phyloP scores from a whole-genome alignment of 345 rosid genomes.

The Psidium guajava region DNA sequence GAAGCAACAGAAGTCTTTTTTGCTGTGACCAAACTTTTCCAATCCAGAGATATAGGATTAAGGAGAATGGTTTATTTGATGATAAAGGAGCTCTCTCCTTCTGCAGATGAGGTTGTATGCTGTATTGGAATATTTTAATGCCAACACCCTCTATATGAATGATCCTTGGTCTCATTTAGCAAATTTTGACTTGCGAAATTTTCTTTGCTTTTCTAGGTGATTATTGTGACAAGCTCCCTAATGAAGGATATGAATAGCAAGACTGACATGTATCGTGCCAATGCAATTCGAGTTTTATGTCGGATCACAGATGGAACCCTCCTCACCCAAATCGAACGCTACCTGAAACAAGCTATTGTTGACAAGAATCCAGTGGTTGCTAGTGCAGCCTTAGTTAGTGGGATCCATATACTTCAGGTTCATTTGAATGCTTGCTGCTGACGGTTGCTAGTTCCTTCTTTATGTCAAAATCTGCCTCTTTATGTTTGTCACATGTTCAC shows the following conservation, averaged over 20 bases:
- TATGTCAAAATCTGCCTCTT: neutral
- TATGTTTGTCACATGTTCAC: slow-evolving; percentile 4
- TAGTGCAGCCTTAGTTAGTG: slow-evolving; percentile 98
- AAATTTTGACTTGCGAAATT: slow-evolving; percentile 4
- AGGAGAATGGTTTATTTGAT: slow-evolving; percentile 98
- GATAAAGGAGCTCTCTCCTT: slow-evolving; percentile 95
- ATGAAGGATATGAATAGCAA: slow-evolving; percentile 99
- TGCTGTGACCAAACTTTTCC: slow-evolving; percentile 93
- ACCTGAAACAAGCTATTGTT: slow-evolving; percentile 95
- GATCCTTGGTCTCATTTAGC: neutral
- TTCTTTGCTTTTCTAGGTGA: slow-evolving; percentile 34
- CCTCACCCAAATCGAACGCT: slow-evolving; percentile 87
- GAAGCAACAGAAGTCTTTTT: slow-evolving; percentile 98
- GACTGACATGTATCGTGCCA: slow-evolving; percentile 95
- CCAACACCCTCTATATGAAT: neutral
- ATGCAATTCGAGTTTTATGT: slow-evolving; percentile 97
- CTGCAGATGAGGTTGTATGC: slow-evolving; percentile 79
- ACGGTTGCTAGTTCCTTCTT: neutral
- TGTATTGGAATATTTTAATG: neutral
- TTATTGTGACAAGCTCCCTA: slow-evolving; percentile 93
- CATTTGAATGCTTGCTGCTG: neutral
- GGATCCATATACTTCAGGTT: slow-evolving; percentile 95
- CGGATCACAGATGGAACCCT: slow-evolving; percentile 90
- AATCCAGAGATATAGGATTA: slow-evolving; percentile 80
- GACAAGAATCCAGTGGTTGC: slow-evolving; percentile 98